A percentile compares a stretch with the other conserved stretches of the same genome.
phyloP scores from a whole-genome alignment of 495 filamentous ascomycete species.

The Copromyces sp. region DNA sequence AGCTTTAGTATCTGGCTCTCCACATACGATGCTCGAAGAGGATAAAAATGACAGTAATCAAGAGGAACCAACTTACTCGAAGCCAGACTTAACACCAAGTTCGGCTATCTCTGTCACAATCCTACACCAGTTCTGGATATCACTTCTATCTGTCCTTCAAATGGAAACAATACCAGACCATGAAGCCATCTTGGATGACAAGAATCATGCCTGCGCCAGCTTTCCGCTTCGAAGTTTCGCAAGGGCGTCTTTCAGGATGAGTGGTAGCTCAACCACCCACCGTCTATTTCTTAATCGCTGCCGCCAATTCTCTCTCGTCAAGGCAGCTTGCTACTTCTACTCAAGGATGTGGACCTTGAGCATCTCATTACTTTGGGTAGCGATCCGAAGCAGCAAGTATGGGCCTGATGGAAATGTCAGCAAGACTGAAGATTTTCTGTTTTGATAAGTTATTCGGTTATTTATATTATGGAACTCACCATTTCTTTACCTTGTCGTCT shows the following conservation, averaged over 20 bases:
- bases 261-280: not conserved
- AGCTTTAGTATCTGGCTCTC: not conserved
- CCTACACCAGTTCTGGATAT: not conserved
- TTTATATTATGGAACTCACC: not conserved
- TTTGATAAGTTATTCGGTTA: not conserved
- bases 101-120: not conserved
- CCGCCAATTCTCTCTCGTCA: not conserved
- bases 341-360: not conserved
- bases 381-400: not conserved
- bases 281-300: not conserved
- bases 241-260: not conserved
- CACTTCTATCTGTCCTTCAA: not conserved
- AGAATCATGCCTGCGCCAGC: not conserved
- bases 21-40: not conserved
- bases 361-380: not conserved
- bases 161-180: not conserved
- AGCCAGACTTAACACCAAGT: not conserved
- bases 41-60: not conserved
- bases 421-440: not conserved
- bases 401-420: not conserved
- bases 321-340: not conserved
- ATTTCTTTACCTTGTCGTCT: not conserved
- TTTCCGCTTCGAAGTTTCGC: not conserved
- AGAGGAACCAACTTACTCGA: not conserved
- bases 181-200: not conserved